A percentile compares a stretch with the other conserved stretches of the same genome.
Evolutionary conservation across 371 early-diverging fungal species (phyloP).

Genomic region (Hamiltosporidium magnivora): DNA sequence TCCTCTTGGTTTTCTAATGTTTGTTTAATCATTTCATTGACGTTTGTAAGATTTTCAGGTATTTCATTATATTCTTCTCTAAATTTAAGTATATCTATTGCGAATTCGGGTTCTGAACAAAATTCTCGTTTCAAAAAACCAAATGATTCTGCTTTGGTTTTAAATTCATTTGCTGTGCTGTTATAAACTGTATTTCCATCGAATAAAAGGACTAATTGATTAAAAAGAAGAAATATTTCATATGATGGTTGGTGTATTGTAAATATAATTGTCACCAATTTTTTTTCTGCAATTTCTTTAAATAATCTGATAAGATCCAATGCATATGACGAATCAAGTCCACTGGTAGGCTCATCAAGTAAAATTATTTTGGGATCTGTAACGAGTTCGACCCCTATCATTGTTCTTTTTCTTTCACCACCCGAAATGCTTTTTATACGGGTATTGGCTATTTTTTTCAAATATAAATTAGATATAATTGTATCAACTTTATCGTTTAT

Average conservation of each 20-base stretch:
- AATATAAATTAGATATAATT: not conserved
- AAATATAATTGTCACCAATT: not conserved
- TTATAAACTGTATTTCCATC: too few species aligned
- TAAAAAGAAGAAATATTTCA: not conserved
- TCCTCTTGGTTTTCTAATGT: too few species aligned
- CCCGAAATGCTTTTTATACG: not conserved
- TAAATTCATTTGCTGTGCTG: too few species aligned
- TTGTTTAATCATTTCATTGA: too few species aligned
- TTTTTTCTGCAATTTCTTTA: not conserved
- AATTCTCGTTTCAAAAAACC: too few species aligned
- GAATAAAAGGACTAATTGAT: too few species aligned
- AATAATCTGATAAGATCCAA: too few species aligned
- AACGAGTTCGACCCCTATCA: not conserved
- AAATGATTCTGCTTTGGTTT: too few species aligned
- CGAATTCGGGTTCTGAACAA: too few species aligned
- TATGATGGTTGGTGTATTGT: not conserved
- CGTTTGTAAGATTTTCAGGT: too few species aligned
- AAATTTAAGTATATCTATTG: too few species aligned
- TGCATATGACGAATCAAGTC: not conserved
- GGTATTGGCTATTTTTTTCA: not conserved
- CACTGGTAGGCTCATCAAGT: not conserved
- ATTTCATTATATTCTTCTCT: too few species aligned
- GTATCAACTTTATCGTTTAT: not conserved
- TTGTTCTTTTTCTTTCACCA: not conserved
- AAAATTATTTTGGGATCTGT: not conserved